A percentile compares a stretch with the other conserved stretches of the same genome.
phyloP scores from a whole-genome alignment of 352 stramenopile genomes.

The Phytophthora nicotianae region DNA sequence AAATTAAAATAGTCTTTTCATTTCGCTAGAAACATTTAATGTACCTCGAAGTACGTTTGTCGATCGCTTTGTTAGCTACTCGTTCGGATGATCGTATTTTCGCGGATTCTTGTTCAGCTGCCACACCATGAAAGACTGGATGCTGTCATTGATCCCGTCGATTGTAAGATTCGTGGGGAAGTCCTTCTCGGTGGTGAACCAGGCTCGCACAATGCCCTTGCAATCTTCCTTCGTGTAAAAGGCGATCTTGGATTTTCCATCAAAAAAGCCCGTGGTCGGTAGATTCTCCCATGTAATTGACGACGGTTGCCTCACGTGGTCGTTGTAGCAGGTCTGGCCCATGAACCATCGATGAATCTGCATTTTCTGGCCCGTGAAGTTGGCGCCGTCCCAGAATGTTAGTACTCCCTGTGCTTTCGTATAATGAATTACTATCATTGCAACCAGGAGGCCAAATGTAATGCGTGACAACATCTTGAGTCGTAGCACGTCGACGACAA shows the following conservation, averaged over 20 bases:
- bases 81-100: no score
- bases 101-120: conserved; percentile 1
- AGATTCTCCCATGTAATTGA: conserved; percentile 9
- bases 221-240: no score
- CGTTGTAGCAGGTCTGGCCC: conserved; percentile 11
- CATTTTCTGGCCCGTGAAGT: conserved; percentile 10
- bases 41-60: no score
- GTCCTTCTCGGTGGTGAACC: conserved; percentile 8
- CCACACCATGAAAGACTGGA: conserved; percentile 17
- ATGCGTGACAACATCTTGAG: no score
- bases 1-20: no score
- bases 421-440: no score
- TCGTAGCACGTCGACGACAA: no score
- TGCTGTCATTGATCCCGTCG: neutral
- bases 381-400: conserved; percentile 2
- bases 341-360: conserved; percentile 3
- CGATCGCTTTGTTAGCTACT: no score
- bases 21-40: no score
- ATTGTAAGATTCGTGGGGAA: conserved; percentile 4
- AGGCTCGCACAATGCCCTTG: no score
- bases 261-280: neutral
- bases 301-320: conserved; percentile 2
- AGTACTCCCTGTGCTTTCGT: neutral
- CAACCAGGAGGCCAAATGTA: no score
- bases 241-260: no score